Evolutionary conservation across 306 rosid genomes (phyloP), one percentile per base, ranked within the genome.

Genomic region (Rosa chinensis): DNA sequence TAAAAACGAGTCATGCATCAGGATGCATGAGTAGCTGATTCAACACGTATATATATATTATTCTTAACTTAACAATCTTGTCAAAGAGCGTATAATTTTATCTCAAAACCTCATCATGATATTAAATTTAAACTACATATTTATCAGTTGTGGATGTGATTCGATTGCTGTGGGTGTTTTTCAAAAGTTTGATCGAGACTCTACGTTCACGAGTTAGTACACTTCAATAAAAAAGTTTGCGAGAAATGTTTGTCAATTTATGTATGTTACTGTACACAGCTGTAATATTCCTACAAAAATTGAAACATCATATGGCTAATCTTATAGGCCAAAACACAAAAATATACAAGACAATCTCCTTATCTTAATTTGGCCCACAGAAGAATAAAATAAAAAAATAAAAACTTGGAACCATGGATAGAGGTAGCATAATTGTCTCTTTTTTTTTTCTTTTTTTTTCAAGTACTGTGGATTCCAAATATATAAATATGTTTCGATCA

Each of bases 261-360:
- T n/a, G 67, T 9, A 13, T 12, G 67, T 3, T 58, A 3, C 16
- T 12, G 69, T 59, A 9, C 25, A 23, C 10, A 12, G 47, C 21
- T 45, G 79, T 18, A 11, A 58, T 39, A n/a, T 4, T 73, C 68
- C 66, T 14, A 18, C 37, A 37, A n/a, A 37, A 64, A 58, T 37
- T 12, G 48, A 47, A 77, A 59, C 64, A 70, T 81, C 2, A 74
- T 81, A 47, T 74, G 68, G 50, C 37, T 40, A 16, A 73, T 71
- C 39, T 44, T 25, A 61, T 61, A n/a, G 82, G 70, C 72, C 83
- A 77, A 40, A 1, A 10, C 17, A 66, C 40, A 56, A 4, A 75
- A 10, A 44, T 25, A 64, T 2, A 58, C 28, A 14, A 63, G 43
- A 63, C 12, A 12, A 35, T 11, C 6, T 5, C 3, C n/a, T 50